These are phyloP conservation scores for Arthrobotrys conoides DNA, from an alignment of 2,329 filamentous ascomycete genomes.

Conservation along the genomic window DNA sequence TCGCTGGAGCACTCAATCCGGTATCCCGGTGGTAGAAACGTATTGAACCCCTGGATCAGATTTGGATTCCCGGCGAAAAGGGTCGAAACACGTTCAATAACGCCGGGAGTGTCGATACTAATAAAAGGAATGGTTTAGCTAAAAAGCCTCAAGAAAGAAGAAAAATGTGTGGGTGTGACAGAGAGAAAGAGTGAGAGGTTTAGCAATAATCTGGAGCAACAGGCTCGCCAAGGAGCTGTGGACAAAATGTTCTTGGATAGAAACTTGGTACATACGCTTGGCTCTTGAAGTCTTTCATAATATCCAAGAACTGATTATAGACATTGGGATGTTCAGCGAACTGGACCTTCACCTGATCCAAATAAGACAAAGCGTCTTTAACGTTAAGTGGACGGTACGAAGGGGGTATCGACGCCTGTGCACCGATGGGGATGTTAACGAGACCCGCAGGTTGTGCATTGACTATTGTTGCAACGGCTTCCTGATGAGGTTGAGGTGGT, in stretches of 20 bases:
- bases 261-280: constrained; percentile 78
- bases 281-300: constrained; percentile 99
- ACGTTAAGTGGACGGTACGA: constrained; percentile 67
- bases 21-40: constrained; percentile 94
- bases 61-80: constrained; percentile 96
- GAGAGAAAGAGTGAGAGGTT: neutral
- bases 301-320: constrained; percentile 96
- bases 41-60: constrained; percentile 97
- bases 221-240: constrained; percentile 23
- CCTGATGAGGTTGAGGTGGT: constrained; percentile 50
- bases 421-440: constrained; percentile 39
- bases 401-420: constrained; percentile 60
- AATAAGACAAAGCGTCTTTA: constrained; percentile 88
- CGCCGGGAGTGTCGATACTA: constrained; percentile 93
- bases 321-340: constrained; percentile 97
- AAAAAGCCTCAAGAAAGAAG: constrained; percentile 13
- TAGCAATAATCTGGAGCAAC: constrained; percentile 27
- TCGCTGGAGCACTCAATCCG: constrained; percentile 82
- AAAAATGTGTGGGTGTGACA: too few species aligned
- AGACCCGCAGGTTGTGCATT: constrained; percentile 27
- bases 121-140: constrained; percentile 18
- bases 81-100: constrained; percentile 95
- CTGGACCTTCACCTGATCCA: constrained; percentile 98
- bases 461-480: constrained; percentile 41
- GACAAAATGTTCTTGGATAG: constrained; percentile 49